Base-by-base conservation (phyloP, 2,329 filamentous ascomycete genomes). In the Pseudogymnoascus sp. region DNA sequence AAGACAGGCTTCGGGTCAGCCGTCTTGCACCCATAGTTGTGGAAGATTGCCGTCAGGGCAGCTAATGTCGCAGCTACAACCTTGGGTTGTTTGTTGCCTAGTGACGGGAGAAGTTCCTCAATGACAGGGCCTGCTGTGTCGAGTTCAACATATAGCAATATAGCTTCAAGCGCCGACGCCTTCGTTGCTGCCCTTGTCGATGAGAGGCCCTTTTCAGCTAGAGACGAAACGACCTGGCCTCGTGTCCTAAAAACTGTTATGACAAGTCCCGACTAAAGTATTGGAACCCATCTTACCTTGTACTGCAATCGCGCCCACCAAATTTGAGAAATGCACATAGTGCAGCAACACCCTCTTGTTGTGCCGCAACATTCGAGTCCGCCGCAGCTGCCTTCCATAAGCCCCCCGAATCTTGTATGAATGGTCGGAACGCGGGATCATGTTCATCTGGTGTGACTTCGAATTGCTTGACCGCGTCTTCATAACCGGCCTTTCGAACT, bases 351-450 rank as follows among this genome's bases (percentile, higher is more conserved):
- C 90, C 94, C 69, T 99, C 95, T 76, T 95, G 88, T 74, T 99
- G 94, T 35, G 95, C 94, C 15, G 93, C 94, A 63, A 99, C 94
- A 70, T 99, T 99, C 61, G 92, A 94, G 75, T 99, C 94, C 69
- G 87, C 86, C 5, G 94, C 93, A 1, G 92, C 94, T 36, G 86
- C 87, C 74, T 97, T 97, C 93, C 92, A 97, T 64, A 99, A 74
- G 31, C 45, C 31, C 65, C 86, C 79, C 0, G 92, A 81, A 68
- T 99, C 94, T 72, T 89, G 86, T 64, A 94, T 77, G 71, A 97
- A 99, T 1, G 93, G 91, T 68, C 86, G 83, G 70, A 99, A 97
- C 36, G 87, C 87, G 10, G 92, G 87, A 72, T 95, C 89, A 68
- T 86, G 83, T 73, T 97, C 93, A 76, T 92, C 88, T 64, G 90